phyloP scores from a whole-genome alignment of 345 rosid species.

The thale cress (Arabidopsis thaliana) region DNA sequence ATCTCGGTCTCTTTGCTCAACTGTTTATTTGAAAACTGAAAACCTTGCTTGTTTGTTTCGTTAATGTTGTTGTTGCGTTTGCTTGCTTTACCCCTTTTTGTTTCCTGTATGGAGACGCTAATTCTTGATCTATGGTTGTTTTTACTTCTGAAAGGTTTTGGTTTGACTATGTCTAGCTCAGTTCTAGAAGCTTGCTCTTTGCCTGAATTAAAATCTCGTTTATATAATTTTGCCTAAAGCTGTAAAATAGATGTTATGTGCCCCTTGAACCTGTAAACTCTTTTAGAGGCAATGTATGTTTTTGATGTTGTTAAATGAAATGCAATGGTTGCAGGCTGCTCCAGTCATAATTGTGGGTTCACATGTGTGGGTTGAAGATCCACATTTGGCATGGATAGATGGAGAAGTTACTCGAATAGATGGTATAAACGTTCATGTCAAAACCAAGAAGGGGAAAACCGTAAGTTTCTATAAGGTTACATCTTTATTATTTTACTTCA shows the following conservation, averaged over 20 bases:
- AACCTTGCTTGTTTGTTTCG: not conserved
- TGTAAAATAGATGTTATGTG: not conserved
- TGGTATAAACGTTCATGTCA: constrained; percentile 57
- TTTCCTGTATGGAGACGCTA: not conserved
- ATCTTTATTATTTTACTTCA: constrained; percentile 8
- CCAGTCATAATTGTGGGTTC: constrained; percentile 75
- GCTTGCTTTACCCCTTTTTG: not conserved
- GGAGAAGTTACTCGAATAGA: constrained; percentile 66
- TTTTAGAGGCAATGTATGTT: not conserved
- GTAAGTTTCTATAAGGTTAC: constrained; percentile 46
- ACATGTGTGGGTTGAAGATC: constrained; percentile 90
- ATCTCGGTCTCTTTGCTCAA: not conserved
- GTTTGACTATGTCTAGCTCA: constrained; percentile 34
- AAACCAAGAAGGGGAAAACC: constrained; percentile 58
- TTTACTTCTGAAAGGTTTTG: constrained; percentile 14
- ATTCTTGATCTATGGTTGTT: not conserved
- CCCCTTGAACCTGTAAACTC: not conserved
- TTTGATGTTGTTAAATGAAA: constrained; percentile 20
- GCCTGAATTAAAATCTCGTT: not conserved
- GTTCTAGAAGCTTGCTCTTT: not conserved
- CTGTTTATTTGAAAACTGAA: not conserved
- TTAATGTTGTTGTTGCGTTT: constrained; percentile 1
- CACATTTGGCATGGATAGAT: constrained; percentile 71
- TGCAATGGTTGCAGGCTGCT: constrained; percentile 59
- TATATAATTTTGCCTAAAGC: not conserved